Percentiles rank a stretch among this genome's conserved stretches.
Conservation (phyloP, 2,329 filamentous ascomycete genomes). For the Shiraia sp. region DNA sequence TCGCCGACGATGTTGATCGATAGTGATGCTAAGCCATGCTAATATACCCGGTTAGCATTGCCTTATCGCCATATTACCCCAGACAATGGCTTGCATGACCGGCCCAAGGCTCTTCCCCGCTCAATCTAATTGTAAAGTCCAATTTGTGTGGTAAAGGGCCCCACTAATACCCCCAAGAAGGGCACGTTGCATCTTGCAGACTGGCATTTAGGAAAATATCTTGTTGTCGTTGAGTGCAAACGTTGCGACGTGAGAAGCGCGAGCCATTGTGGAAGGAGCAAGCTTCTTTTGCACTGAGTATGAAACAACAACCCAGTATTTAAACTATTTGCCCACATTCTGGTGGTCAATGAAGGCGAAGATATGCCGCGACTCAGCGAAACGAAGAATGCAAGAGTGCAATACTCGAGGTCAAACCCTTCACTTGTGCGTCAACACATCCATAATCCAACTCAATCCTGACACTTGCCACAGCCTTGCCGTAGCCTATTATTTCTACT, state of each 20-base stretch:
- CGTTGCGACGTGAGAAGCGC: not conserved
- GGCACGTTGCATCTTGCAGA: not conserved
- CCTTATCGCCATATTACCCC: slow-evolving; percentile 3
- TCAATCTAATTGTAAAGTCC: slow-evolving; percentile 1
- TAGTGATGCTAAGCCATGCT: not conserved
- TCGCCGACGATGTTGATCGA: too few relatives aligned
- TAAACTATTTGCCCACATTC: too few relatives aligned
- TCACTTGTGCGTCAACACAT: too few relatives aligned
- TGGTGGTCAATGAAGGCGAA: too few relatives aligned
- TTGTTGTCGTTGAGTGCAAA: not conserved
- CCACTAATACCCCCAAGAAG: not conserved
- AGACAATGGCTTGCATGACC: slow-evolving; percentile 1
- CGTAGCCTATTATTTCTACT: not conserved
- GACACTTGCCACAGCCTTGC: not conserved
- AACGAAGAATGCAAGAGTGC: too few relatives aligned
- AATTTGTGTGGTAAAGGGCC: not conserved
- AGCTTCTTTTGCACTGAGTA: too few relatives aligned
- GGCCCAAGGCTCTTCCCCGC: slow-evolving; percentile 2
- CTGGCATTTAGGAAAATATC: too few relatives aligned
- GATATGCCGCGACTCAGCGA: slow-evolving; percentile 4
- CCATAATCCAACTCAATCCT: not conserved
- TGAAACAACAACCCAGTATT: too few relatives aligned
- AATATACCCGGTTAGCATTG: slow-evolving; percentile 4
- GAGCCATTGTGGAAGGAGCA: too few relatives aligned
- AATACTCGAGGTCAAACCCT: not conserved